Base-by-base conservation (phyloP, 225 moss, liverwort and hornwort species). In the Pleurozium schreberi region DNA sequence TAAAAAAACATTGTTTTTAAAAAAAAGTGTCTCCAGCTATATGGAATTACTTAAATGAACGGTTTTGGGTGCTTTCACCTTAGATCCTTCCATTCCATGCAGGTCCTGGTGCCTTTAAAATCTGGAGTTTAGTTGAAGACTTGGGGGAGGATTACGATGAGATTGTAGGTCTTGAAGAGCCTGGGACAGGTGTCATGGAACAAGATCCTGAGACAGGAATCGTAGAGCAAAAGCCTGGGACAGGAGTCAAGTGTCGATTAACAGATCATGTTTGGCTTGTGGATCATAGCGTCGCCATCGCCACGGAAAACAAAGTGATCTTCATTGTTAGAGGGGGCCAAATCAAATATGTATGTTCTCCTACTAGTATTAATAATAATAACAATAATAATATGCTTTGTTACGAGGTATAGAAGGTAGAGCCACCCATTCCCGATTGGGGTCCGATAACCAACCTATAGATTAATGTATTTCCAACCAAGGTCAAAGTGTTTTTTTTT, bases 341-440 rank as follows among this genome's bases (percentile, higher is more conserved):
- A 87, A 88, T 91, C 75, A 91, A 67, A 91, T 65, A 93, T 81
- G 93, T 93, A 87, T 36, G 93, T 88, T 67, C 47, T 75, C 18
- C 11, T 50, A 77, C 11, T 50, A 77, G 64, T 80, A 57, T 66
- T 61, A 50, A 40, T 55, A 57, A 20, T 20, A n/a, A n/a, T n/a
- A n/a, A n/a, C n/a, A n/a, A n/a, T n/a, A n/a, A n/a, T n/a, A n/a
- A n/a, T 45, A 34, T 84, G 85, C 61, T 85, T 52, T 85, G 38
- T 52, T n/a, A n/a, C n/a, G n/a, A n/a, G n/a, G n/a, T n/a, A n/a
- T n/a, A n/a, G n/a, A n/a, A n/a, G n/a, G n/a, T n/a, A n/a, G n/a
- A n/a, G n/a, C n/a, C n/a, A n/a, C n/a, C n/a, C n/a, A n/a, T n/a
- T n/a, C n/a, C n/a, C n/a, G n/a, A n/a, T n/a, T n/a, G n/a, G n/a